Percentiles rank a stretch among this genome's conserved stretches.
Conservation (phyloP, 768 basidiomycete genomes). For the Podaxis sp. region DNA sequence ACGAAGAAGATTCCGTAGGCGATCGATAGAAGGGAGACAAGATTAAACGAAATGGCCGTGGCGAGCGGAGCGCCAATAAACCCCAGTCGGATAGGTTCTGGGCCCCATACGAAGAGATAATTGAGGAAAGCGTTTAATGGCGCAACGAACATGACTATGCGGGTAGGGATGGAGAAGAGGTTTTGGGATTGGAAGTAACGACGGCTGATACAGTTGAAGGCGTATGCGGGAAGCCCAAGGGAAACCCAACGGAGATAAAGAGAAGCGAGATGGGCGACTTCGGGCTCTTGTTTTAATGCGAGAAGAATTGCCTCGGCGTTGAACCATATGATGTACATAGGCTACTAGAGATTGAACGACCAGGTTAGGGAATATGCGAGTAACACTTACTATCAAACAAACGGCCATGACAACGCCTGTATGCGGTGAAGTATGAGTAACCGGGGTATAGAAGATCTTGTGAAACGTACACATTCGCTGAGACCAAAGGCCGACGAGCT, state of each 20-base stretch:
- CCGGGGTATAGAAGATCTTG: neutral
- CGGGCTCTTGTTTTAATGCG: slow-evolving; percentile 74
- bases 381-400: slow-evolving; percentile 54
- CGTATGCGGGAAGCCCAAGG: slow-evolving; percentile 73
- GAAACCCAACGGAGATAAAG: slow-evolving; percentile 76
- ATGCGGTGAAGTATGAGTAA: neutral
- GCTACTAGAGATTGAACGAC: slow-evolving; percentile 38
- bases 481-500: slow-evolving; percentile 86
- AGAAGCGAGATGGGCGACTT: slow-evolving; percentile 76
- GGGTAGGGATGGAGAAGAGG: slow-evolving; percentile 82
- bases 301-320: slow-evolving; percentile 81
- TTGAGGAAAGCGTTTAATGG: slow-evolving; percentile 85
- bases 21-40: slow-evolving; percentile 67
- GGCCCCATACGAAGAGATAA: slow-evolving; percentile 91
- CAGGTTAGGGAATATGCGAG: slow-evolving; percentile 13
- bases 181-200: slow-evolving; percentile 69
- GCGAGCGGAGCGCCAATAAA: slow-evolving; percentile 93
- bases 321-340: slow-evolving; percentile 73
- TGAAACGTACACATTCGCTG: slow-evolving; percentile 78
- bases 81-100: slow-evolving; percentile 72
- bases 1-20: slow-evolving; percentile 62
- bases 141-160: slow-evolving; percentile 78
- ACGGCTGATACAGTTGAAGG: slow-evolving; percentile 51
- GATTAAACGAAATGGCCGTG: slow-evolving; percentile 85
- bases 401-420: slow-evolving; percentile 63